phyloP scores from a whole-genome alignment of 495 filamentous ascomycete species.

The Diplogelasinospora grovesii region DNA sequence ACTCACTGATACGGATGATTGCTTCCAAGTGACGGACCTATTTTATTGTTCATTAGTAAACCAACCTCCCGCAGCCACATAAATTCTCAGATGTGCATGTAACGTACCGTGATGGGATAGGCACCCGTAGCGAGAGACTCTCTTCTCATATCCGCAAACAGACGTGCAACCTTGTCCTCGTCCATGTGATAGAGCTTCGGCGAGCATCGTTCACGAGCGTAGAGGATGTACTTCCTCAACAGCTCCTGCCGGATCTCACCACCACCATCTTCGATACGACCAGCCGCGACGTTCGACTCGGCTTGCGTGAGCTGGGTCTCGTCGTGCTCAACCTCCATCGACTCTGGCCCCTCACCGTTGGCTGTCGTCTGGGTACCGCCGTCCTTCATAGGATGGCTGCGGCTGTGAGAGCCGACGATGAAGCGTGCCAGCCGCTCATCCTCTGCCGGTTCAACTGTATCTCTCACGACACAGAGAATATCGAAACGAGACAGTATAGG shows the following conservation, averaged over 20 bases:
- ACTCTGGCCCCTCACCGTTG: slow-evolving; percentile 41
- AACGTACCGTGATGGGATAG: slow-evolving; percentile 94
- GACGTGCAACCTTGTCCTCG: slow-evolving; percentile 87
- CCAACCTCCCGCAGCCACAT: no score
- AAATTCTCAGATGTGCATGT: no score
- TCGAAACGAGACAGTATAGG: slow-evolving; percentile 98
- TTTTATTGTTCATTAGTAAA: slow-evolving; percentile 11
- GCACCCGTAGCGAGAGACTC: slow-evolving; percentile 89
- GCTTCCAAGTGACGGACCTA: slow-evolving; percentile 96
- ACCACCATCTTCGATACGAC: slow-evolving; percentile 50
- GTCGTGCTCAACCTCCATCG: slow-evolving; percentile 57
- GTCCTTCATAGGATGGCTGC: slow-evolving; percentile 72
- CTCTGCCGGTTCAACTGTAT: slow-evolving; percentile 93
- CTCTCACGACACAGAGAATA: slow-evolving; percentile 93
- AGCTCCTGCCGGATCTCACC: slow-evolving; percentile 87
- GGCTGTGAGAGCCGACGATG: slow-evolving; percentile 86
- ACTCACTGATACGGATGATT: slow-evolving; percentile 87
- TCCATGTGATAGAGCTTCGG: slow-evolving; percentile 98
- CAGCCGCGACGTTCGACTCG: slow-evolving; percentile 11
- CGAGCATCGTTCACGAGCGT: slow-evolving; percentile 80
- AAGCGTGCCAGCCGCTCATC: slow-evolving; percentile 93
- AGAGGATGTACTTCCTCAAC: slow-evolving; percentile 94
- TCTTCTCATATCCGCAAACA: slow-evolving; percentile 94
- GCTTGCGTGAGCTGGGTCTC: slow-evolving; percentile 24
- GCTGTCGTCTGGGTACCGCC: slow-evolving; percentile 27